A percentile compares a stretch with the other conserved stretches of the same genome.
Evolutionary conservation across 495 filamentous ascomycete species (phyloP).

Genomic region (Xylaria nigripes): DNA sequence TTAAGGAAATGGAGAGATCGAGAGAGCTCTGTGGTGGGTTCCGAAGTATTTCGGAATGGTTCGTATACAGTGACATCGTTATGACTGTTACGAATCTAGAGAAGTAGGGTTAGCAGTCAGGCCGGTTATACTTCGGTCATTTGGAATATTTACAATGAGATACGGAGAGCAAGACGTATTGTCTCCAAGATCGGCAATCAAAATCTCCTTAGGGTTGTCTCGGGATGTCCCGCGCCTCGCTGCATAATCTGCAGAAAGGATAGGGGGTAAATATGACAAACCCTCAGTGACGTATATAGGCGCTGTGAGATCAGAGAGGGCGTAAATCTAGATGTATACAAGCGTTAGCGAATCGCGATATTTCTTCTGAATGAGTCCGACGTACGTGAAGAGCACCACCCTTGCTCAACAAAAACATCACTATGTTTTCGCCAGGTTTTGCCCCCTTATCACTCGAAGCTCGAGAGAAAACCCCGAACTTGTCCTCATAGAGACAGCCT

Average conservation of each 20-base stretch:
- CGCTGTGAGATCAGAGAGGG: slow-evolving; percentile 52
- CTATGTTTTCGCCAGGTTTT: slow-evolving; percentile 40
- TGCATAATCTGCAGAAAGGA: slow-evolving; percentile 60
- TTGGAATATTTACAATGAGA: slow-evolving; percentile 55
- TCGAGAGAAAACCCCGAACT: slow-evolving; percentile 45
- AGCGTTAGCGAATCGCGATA: not conserved
- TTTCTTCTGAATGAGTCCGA: slow-evolving; percentile 3
- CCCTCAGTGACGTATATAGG: slow-evolving; percentile 59
- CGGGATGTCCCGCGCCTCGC: slow-evolving; percentile 60
- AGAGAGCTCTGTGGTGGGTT: slow-evolving; percentile 23
- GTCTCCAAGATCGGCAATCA: slow-evolving; percentile 81
- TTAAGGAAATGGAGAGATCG: slow-evolving; percentile 65
- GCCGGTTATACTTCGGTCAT: not conserved
- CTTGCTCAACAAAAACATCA: slow-evolving; percentile 65
- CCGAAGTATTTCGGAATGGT: slow-evolving; percentile 50
- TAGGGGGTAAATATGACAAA: slow-evolving; percentile 67
- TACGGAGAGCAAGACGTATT: slow-evolving; percentile 59
- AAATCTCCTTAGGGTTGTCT: slow-evolving; percentile 64
- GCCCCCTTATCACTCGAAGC: slow-evolving; percentile 34
- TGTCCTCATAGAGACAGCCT: slow-evolving; percentile 70
- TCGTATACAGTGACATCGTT: slow-evolving; percentile 86
- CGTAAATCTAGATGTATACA: slow-evolving; percentile 51
- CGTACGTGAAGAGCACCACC: slow-evolving; percentile 67
- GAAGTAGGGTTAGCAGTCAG: not conserved
- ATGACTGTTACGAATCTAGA: slow-evolving; percentile 63